Evolutionary conservation across 768 basidiomycete species (phyloP).

Genomic region (Pulveroboletus sp.): DNA sequence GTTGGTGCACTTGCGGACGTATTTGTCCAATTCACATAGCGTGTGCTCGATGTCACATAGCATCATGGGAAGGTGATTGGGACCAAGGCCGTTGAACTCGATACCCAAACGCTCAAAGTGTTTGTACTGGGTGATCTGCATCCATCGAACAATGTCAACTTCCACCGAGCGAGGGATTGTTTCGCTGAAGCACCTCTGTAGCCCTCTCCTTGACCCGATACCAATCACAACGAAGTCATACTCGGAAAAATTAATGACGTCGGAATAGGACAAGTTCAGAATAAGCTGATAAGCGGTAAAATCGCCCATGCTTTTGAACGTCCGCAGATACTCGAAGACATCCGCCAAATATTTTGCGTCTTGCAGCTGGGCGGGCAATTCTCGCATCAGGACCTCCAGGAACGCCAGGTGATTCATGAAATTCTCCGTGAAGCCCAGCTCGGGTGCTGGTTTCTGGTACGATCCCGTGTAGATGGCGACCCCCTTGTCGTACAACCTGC

Average conservation of each 20-base stretch:
- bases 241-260: slow-evolving; percentile 55
- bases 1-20: slow-evolving; percentile 43
- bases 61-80: slow-evolving; percentile 46
- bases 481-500: slow-evolving; percentile 33
- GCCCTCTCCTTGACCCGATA: slow-evolving; percentile 59
- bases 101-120: slow-evolving; percentile 61
- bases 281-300: slow-evolving; percentile 71
- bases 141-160: slow-evolving; percentile 58
- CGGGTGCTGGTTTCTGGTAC: slow-evolving; percentile 68
- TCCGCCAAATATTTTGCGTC: slow-evolving; percentile 55
- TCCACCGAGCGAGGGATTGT: slow-evolving; percentile 41
- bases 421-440: slow-evolving; percentile 41
- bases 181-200: slow-evolving; percentile 62
- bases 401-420: slow-evolving; percentile 62
- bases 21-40: slow-evolving; percentile 77
- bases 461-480: slow-evolving; percentile 60
- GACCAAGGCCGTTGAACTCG: slow-evolving; percentile 48
- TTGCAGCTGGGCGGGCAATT: slow-evolving; percentile 46
- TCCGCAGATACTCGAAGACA: slow-evolving; percentile 52
- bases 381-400: slow-evolving; percentile 55
- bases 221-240: slow-evolving; percentile 70
- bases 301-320: slow-evolving; percentile 68
- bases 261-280: slow-evolving; percentile 53
- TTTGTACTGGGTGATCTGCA: slow-evolving; percentile 51
- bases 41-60: slow-evolving; percentile 75